phyloP scores from a whole-genome alignment of 768 basidiomycete species.

The Tulasnella sp. region DNA sequence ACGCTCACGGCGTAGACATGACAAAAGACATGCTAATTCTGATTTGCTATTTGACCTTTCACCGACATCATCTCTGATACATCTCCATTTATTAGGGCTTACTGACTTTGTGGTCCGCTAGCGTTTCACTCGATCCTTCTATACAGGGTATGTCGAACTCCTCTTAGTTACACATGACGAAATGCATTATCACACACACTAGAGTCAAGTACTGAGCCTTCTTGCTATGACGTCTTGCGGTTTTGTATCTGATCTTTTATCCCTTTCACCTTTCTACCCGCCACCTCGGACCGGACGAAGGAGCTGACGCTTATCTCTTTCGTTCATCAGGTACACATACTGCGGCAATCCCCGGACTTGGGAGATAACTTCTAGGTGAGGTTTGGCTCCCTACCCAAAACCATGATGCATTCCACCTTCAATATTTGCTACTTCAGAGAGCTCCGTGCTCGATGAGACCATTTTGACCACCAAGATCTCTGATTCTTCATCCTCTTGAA shows the following conservation, averaged over 20 bases:
- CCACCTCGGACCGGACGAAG: not conserved
- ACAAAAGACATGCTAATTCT: not conserved
- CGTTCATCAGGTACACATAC: not conserved
- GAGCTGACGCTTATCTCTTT: not conserved
- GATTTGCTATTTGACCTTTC: not conserved
- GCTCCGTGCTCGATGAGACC: slow-evolving; percentile 62
- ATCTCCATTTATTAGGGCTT: not conserved
- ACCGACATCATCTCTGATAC: not conserved
- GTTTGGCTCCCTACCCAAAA: slow-evolving; percentile 30
- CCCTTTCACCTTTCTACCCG: not conserved
- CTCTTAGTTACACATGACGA: not conserved
- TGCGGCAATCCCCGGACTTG: not conserved
- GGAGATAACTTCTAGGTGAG: not conserved
- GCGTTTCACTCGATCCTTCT: not conserved
- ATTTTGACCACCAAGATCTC: slow-evolving; percentile 44
- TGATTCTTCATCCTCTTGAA: not conserved
- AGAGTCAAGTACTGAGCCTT: slow-evolving; percentile 3
- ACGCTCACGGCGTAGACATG: not conserved
- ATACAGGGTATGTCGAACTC: not conserved
- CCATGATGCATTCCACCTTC: slow-evolving; percentile 44
- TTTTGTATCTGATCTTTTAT: not conserved
- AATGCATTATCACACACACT: slow-evolving; percentile 6
- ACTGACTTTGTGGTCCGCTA: too few relatives aligned
- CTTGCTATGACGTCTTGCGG: not conserved
- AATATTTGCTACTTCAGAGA: slow-evolving; percentile 92